Conservation (phyloP, 495 filamentous ascomycete genomes). For the Penicillium longicatenatum region DNA sequence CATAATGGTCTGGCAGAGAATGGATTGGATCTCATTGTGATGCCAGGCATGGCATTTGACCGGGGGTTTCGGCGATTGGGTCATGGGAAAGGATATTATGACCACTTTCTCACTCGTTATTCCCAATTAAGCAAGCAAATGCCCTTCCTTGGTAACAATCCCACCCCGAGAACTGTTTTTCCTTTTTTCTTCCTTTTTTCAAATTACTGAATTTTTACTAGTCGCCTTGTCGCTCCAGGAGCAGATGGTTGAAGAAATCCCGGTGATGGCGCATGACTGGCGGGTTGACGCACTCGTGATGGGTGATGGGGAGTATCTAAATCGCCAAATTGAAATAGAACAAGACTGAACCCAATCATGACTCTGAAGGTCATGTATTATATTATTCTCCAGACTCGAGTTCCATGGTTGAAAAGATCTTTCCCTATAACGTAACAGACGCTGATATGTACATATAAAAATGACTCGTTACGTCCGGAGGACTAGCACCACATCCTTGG, state of each 20-base stretch:
- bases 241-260: constrained; percentile 76
- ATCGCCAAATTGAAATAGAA: constrained; percentile 29
- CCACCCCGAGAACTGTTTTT: background rate
- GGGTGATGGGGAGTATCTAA: constrained; percentile 54
- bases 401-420: no score
- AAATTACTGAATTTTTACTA: constrained; percentile 35
- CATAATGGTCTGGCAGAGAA: constrained; percentile 67
- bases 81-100: constrained; percentile 97
- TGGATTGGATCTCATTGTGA: constrained; percentile 79
- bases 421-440: no score
- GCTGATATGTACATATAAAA: no score
- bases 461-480: no score
- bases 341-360: background rate
- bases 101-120: constrained; percentile 83
- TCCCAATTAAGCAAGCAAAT: constrained; percentile 50
- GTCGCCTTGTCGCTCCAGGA: constrained; percentile 87
- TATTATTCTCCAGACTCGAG: no score
- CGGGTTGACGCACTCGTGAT: constrained; percentile 65
- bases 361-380: no score
- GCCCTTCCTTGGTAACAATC: constrained; percentile 60
- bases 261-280: constrained; percentile 67
- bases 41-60: constrained; percentile 96
- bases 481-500: no score
- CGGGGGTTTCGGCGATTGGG: constrained; percentile 72
- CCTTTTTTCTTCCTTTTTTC: background rate